These are phyloP conservation scores for Pseudocercospora fuligena DNA, from an alignment of 2,329 filamentous ascomycete genomes.

Conservation along the genomic window DNA sequence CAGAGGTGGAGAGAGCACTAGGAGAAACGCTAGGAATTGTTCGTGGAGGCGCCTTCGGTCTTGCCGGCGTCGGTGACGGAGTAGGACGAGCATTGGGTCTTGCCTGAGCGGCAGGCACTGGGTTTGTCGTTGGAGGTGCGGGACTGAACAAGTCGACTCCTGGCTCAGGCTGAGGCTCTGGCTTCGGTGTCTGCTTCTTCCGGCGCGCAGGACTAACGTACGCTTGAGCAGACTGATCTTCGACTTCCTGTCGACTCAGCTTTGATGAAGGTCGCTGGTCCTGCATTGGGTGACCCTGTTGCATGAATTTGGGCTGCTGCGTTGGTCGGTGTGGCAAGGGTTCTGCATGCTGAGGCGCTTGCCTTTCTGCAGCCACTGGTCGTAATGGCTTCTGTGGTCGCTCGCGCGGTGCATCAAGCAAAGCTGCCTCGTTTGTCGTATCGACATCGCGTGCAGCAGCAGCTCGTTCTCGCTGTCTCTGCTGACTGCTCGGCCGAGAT, in stretches of 20 bases:
- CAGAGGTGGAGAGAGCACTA: slow-evolving; percentile 73
- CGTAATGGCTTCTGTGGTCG: slow-evolving; percentile 55
- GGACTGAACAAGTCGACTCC: slow-evolving; percentile 44
- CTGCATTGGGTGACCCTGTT: slow-evolving; percentile 45
- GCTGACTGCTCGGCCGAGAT: slow-evolving; percentile 34
- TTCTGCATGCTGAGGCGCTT: slow-evolving; percentile 33
- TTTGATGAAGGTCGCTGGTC: slow-evolving; percentile 56
- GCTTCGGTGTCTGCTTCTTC: slow-evolving; percentile 65
- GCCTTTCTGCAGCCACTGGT: slow-evolving; percentile 31
- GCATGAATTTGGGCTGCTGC: slow-evolving; percentile 46
- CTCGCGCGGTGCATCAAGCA: slow-evolving; percentile 69
- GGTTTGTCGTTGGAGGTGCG: slow-evolving; percentile 19
- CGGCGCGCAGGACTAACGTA: slow-evolving; percentile 87
- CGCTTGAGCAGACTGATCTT: slow-evolving; percentile 79
- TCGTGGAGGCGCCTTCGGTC: slow-evolving; percentile 58
- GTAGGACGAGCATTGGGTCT: slow-evolving; percentile 42
- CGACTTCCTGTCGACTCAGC: slow-evolving; percentile 72
- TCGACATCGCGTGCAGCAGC: slow-evolving; percentile 27
- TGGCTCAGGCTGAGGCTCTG: slow-evolving; percentile 36
- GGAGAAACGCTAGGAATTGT: slow-evolving; percentile 71
- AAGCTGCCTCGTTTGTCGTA: slow-evolving; percentile 66
- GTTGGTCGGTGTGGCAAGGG: slow-evolving; percentile 43
- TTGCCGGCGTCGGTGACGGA: slow-evolving; percentile 47
- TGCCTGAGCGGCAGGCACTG: slow-evolving; percentile 21
- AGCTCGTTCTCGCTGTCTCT: slow-evolving; percentile 31